phyloP scores from a whole-genome alignment of 495 filamentous ascomycete species.

The Penicillium samsonianum region DNA sequence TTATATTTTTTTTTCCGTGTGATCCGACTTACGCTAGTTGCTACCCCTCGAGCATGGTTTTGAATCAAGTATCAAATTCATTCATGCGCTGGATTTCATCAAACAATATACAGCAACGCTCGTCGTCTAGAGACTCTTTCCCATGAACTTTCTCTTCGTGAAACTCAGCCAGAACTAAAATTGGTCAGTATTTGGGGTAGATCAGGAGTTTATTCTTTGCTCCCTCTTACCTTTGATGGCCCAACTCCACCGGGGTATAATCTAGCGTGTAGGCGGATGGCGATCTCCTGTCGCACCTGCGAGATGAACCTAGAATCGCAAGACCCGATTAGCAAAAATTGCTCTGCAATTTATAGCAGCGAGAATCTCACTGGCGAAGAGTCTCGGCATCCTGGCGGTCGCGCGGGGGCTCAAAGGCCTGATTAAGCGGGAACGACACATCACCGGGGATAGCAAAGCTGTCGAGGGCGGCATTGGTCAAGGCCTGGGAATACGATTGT shows the following conservation, averaged over 20 bases:
- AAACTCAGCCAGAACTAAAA: slow-evolving; percentile 94
- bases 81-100: slow-evolving; percentile 39
- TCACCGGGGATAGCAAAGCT: slow-evolving; percentile 97
- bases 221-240: slow-evolving; percentile 74
- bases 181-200: slow-evolving; percentile 5
- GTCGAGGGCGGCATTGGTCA: slow-evolving; percentile 75
- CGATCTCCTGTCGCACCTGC: slow-evolving; percentile 91
- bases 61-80: slow-evolving; percentile 22
- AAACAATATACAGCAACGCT: slow-evolving; percentile 31
- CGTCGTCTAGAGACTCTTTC: slow-evolving; percentile 70
- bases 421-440: slow-evolving; percentile 88
- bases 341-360: not conserved
- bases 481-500: slow-evolving; percentile 44
- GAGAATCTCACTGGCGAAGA: slow-evolving; percentile 62
- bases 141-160: slow-evolving; percentile 98
- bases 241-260: slow-evolving; percentile 81
- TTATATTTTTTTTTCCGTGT: not conserved
- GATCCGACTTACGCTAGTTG: not conserved
- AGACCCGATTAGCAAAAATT: slow-evolving; percentile 13
- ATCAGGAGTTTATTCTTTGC: not conserved
- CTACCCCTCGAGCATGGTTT: not conserved
- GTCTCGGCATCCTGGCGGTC: slow-evolving; percentile 87
- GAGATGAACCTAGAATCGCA: slow-evolving; percentile 62
- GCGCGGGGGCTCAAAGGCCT: slow-evolving; percentile 75
- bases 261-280: slow-evolving; percentile 72